A percentile compares a stretch with the other conserved stretches of the same genome.
phyloP scores from a whole-genome alignment of 1,284 basidiomycete genomes.

The Mycena sp. region DNA sequence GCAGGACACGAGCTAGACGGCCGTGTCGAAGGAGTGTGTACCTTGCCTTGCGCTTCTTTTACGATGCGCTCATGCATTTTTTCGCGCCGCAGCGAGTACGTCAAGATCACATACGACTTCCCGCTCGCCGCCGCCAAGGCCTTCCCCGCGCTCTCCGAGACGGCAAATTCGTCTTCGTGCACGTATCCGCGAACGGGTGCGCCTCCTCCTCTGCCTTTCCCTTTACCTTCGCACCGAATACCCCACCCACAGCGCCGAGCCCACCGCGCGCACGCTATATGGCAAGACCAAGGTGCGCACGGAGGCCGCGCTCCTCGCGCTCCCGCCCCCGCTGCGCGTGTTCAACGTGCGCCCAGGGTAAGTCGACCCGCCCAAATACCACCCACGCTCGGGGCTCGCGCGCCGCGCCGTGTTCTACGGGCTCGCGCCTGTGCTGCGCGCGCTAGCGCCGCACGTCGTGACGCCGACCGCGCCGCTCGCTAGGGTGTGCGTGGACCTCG shows the following conservation, averaged over 20 bases:
- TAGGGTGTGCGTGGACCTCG: constrained; percentile 27
- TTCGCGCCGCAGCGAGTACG: constrained; percentile 25
- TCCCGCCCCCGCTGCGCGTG: constrained; percentile 26
- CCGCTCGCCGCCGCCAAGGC: constrained; percentile 39
- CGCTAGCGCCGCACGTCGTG: too few species aligned
- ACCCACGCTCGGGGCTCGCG: background rate
- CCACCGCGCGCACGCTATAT: constrained; percentile 24
- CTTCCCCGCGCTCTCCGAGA: constrained; percentile 32
- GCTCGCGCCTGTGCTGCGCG: constrained; percentile 14
- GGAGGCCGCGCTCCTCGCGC: constrained; percentile 30
- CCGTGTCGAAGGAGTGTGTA: constrained; percentile 32
- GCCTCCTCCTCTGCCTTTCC: background rate
- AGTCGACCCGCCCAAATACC: constrained; percentile 5
- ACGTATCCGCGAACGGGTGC: constrained; percentile 38
- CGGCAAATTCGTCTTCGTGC: constrained; percentile 38
- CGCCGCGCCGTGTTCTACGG: background rate
- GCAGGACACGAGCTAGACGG: constrained; percentile 37
- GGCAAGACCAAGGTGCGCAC: constrained; percentile 37
- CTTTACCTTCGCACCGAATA: too few species aligned
- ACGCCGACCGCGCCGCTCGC: constrained; percentile 9
- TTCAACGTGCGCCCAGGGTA: constrained; percentile 32
- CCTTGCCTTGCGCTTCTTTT: too few species aligned
- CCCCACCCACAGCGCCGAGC: constrained; percentile 10
- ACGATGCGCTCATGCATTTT: background rate
- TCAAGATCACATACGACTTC: constrained; percentile 37